phyloP scores from a whole-genome alignment of 768 basidiomycete genomes.

The Russula emetica region DNA sequence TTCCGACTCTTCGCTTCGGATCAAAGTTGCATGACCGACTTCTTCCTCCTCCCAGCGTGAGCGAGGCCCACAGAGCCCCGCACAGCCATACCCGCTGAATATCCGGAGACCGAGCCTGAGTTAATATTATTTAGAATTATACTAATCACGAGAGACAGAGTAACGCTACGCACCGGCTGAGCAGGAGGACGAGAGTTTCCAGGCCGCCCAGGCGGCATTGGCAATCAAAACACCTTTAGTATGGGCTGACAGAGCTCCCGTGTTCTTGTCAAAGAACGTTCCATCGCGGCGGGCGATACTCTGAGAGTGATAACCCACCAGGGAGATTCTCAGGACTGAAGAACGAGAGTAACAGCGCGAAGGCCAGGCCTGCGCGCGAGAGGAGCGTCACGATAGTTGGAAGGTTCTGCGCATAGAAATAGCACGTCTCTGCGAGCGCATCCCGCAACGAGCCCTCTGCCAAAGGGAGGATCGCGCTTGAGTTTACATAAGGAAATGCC shows the following conservation, averaged over 20 bases:
- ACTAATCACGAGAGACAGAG: background rate
- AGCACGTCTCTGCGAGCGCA: constrained; percentile 77
- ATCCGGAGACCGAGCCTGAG: constrained; percentile 74
- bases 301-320: constrained; percentile 41
- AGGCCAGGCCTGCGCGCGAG: constrained; percentile 71
- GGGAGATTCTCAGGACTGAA: constrained; percentile 42
- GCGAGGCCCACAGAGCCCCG: constrained; percentile 79
- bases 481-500: constrained; percentile 53
- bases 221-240: constrained; percentile 74
- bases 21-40: constrained; percentile 52
- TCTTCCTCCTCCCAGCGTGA: constrained; percentile 82
- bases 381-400: constrained; percentile 78
- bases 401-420: constrained; percentile 79
- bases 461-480: constrained; percentile 33
- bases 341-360: constrained; percentile 67
- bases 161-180: constrained; percentile 51
- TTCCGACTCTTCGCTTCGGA: constrained; percentile 46
- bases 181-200: constrained; percentile 66
- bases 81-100: constrained; percentile 69
- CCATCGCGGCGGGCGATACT: constrained; percentile 54
- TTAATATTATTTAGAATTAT: background rate
- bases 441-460: constrained; percentile 38
- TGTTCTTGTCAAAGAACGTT: constrained; percentile 62
- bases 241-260: constrained; percentile 69
- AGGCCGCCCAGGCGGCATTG: constrained; percentile 77